Base-by-base conservation (phyloP, 2,329 filamentous ascomycete genomes). In the Leptosphaerulina australis region DNA sequence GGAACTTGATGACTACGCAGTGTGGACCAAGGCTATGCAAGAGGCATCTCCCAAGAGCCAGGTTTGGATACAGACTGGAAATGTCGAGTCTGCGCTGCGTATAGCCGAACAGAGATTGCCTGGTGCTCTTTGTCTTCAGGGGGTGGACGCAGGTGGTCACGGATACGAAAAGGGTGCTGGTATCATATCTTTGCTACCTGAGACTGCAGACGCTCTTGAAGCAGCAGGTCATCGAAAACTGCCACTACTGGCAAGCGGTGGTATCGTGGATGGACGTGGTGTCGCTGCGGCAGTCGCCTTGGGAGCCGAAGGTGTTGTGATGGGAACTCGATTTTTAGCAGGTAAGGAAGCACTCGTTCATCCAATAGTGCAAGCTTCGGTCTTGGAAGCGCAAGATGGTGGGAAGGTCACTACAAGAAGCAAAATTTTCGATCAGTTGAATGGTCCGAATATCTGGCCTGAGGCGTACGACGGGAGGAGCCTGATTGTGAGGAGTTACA, bases 241-340 rank as follows among this genome's bases (percentile, higher is more conserved):
- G 2, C 38, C 58, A 1, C 35, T 87, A 0, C 64, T 86, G 2
- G 84, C 82, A 5, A 79, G 83, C 2, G 85, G 85, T 1, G 84
- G 85, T 0, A 82, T 88, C 41, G 77, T 77, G 5, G 80, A 86
- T 54, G 83, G 80, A 0, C 75, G 82, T 17, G 83, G 83, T 0
- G 80, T 81, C 2, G 82, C 82, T 3, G 83, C 83, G 7, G 81
- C 81, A 3, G 56, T 87, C 54, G 74, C 77, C 1, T 67, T 87
- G 9, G 84, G 83, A 0, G 76, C 75, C 0, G 51, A 67, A 4
- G 86, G 82, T 0, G 78, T 79, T 0, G 83, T 79, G 0, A 79
- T 89, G 77, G 87, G 87, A 0, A 89, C 86, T 0, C 77, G 84
- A 4, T 87, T 87, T 54, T 76, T 88, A 0, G 83, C 83, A 1